Evolutionary conservation across 2,329 filamentous ascomycete species (phyloP).

Genomic region (Diaporthe amygdali): DNA sequence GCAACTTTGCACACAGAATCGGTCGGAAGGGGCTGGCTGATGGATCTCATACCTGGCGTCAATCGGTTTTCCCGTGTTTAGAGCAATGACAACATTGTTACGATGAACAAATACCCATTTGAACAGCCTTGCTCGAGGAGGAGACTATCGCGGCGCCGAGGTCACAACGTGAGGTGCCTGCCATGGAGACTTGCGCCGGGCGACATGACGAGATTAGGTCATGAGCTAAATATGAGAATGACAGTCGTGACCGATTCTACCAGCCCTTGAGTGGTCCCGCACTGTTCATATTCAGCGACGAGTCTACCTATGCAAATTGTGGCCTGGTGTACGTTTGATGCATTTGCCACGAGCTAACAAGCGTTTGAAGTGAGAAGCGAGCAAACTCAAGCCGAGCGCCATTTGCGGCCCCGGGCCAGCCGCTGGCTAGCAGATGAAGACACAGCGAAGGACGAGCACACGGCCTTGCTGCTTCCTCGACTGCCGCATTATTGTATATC

Average conservation of each 20-base stretch:
- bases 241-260: neutral
- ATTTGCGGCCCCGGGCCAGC: neutral
- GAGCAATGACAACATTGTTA: constrained; percentile 27
- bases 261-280: neutral
- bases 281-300: neutral
- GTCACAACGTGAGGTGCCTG: neutral
- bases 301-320: neutral
- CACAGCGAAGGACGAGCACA: too few relatives aligned
- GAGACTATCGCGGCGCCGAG: constrained; percentile 5
- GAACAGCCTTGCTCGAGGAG: neutral
- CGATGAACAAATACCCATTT: constrained; percentile 26
- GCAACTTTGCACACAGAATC: constrained; percentile 20
- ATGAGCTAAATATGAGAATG: neutral
- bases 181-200: constrained; percentile 1
- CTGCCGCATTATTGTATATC: neutral
- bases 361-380: neutral
- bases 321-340: neutral
- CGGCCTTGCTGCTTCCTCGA: neutral
- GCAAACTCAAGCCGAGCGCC: neutral
- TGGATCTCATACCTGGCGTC: constrained; percentile 26
- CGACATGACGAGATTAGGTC: neutral
- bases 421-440: neutral
- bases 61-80: constrained; percentile 27
- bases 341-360: neutral
- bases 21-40: constrained; percentile 27